These are phyloP conservation scores for Ceratocystis cacaofunesta DNA, from an alignment of 2,329 filamentous ascomycete species.

Conservation along the genomic window DNA sequence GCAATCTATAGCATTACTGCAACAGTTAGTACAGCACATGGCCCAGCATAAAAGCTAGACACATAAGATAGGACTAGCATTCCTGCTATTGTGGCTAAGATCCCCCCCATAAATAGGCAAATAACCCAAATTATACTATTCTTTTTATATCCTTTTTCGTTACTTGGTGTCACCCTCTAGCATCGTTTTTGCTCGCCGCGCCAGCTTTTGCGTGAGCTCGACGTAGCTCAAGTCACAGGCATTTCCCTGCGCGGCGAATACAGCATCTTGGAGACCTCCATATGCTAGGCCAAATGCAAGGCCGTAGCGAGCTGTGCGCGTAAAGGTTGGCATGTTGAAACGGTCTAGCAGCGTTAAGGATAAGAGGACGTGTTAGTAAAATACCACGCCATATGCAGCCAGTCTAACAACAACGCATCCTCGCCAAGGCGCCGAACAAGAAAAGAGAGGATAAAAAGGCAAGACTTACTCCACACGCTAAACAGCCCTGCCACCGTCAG, in stretches of 20 bases:
- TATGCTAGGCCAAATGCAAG: constrained; percentile 65
- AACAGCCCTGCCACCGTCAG: constrained; percentile 74
- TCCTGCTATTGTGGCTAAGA: too few relatives aligned
- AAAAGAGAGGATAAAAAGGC: neutral
- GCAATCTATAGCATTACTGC: too few relatives aligned
- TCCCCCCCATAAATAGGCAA: too few relatives aligned
- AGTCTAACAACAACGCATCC: neutral
- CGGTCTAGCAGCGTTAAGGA: constrained; percentile 39
- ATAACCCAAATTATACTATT: neutral
- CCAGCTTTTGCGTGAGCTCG: constrained; percentile 26
- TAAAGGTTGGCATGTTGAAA: constrained; percentile 62
- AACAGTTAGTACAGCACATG: too few relatives aligned
- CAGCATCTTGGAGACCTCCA: constrained; percentile 63
- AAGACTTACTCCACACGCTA: constrained; percentile 62
- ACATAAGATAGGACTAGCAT: too few relatives aligned
- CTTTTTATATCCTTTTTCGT: neutral
- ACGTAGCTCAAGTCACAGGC: constrained; percentile 50
- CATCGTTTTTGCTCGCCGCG: neutral
- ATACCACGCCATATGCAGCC: neutral
- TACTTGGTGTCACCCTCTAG: neutral
- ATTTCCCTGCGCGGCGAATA: constrained; percentile 55
- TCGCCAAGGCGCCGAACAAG: neutral
- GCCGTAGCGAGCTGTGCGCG: constrained; percentile 65
- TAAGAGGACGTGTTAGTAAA: neutral
- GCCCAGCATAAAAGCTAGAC: too few relatives aligned